phyloP scores from a whole-genome alignment of 2,329 filamentous ascomycete genomes.

The Trichoderma semiorbis region DNA sequence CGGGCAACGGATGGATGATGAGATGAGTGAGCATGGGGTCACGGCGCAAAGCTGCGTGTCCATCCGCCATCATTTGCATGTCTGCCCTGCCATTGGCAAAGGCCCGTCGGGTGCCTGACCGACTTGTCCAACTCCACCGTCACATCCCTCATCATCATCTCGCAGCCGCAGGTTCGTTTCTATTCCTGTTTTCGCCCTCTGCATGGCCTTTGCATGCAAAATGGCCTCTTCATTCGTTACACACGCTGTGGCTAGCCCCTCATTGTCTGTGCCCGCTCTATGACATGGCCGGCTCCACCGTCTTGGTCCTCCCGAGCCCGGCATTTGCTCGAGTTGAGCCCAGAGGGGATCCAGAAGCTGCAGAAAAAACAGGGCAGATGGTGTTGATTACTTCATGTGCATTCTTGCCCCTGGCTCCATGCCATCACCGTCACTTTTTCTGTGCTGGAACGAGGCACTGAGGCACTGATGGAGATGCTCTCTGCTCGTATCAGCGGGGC shows the following conservation, averaged over 20 bases:
- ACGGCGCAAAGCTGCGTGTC: neutral
- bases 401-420: neutral
- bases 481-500: neutral
- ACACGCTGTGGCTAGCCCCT: neutral
- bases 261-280: slow-evolving; percentile 6
- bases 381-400: neutral
- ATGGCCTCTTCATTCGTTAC: neutral
- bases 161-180: neutral
- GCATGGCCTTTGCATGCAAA: neutral
- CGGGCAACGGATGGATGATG: neutral
- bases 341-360: neutral
- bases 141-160: neutral
- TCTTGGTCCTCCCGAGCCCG: neutral
- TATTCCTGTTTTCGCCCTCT: neutral
- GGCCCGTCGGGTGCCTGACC: slow-evolving; percentile 10
- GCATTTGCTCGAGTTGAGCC: neutral
- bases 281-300: slow-evolving; percentile 11
- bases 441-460: neutral
- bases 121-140: slow-evolving; percentile 16
- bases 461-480: neutral
- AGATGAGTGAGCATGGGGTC: neutral
- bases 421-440: neutral
- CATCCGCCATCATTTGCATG: neutral
- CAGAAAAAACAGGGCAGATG: slow-evolving; percentile 6
- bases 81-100: slow-evolving; percentile 11